Evolutionary conservation across 306 rosid genomes (phyloP).

Genomic region (Dalbergia cochinchinensis): DNA sequence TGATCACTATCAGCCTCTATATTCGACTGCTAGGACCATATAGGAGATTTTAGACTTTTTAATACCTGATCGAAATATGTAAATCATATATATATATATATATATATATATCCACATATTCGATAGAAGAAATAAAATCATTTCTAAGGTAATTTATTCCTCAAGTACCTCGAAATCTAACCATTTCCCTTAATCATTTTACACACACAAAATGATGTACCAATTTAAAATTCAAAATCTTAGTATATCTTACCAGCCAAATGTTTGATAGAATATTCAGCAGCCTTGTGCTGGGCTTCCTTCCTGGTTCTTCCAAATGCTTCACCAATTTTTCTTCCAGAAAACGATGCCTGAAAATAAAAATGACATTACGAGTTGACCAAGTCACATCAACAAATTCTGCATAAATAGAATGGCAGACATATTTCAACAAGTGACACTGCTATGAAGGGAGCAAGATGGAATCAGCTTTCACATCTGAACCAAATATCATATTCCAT

Average conservation of each 20-base stretch:
- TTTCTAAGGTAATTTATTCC: background rate
- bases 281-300: slow-evolving; percentile 89
- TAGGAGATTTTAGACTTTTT: slow-evolving; percentile 14
- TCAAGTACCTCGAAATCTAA: slow-evolving; percentile 21
- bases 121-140: too few species aligned
- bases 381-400: slow-evolving; percentile 37
- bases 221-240: slow-evolving; percentile 29
- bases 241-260: slow-evolving; percentile 75
- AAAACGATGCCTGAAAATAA: slow-evolving; percentile 79
- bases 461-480: slow-evolving; percentile 34
- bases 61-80: background rate
- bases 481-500: slow-evolving; percentile 23
- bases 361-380: slow-evolving; percentile 39
- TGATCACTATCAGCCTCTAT: slow-evolving; percentile 31
- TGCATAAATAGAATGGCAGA: slow-evolving; percentile 23
- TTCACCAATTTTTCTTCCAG: slow-evolving; percentile 87
- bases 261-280: slow-evolving; percentile 81
- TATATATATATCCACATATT: too few species aligned
- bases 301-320: slow-evolving; percentile 90
- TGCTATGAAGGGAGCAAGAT: slow-evolving; percentile 34
- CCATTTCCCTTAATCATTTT: slow-evolving; percentile 15
- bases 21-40: background rate
- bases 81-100: background rate
- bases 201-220: slow-evolving; percentile 32
- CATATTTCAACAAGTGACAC: slow-evolving; percentile 34